Evolutionary conservation across 768 basidiomycete genomes (phyloP).

Genomic region (Lactarius hengduanensis): DNA sequence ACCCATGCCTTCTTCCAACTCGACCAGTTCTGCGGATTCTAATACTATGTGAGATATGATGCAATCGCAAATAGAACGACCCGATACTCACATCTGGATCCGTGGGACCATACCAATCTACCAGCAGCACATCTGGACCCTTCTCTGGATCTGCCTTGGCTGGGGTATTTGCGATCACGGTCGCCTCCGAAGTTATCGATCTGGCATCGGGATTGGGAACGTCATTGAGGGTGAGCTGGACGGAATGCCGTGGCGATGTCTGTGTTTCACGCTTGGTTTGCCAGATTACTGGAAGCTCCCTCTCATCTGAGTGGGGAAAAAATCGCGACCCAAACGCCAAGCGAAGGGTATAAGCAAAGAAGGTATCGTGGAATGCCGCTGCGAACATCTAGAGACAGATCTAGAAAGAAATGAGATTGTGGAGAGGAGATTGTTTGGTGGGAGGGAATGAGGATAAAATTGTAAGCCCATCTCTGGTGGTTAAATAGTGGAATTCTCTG

Average conservation of each 20-base stretch:
- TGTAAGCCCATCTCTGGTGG: neutral
- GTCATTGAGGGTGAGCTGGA: neutral
- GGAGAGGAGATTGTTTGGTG: neutral
- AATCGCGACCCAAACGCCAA: conserved; percentile 30
- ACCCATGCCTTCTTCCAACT: conserved; percentile 34
- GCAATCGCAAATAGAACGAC: neutral
- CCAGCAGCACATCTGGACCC: conserved; percentile 29
- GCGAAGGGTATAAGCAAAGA: conserved; percentile 36
- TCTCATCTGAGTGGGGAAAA: conserved; percentile 30
- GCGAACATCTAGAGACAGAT: neutral
- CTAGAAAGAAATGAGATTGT: too few species aligned
- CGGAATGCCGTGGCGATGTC: conserved; percentile 6
- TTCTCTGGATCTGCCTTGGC: conserved; percentile 14
- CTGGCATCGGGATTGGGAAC: neutral
- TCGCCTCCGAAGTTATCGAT: conserved; percentile 14
- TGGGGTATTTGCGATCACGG: neutral
- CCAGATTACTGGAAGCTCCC: conserved; percentile 22
- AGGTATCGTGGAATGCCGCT: conserved; percentile 33
- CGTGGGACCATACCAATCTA: conserved; percentile 33
- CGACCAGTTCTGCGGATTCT: conserved; percentile 35
- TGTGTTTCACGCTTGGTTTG: conserved; percentile 17
- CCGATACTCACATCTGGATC: conserved; percentile 25
- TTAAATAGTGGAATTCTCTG: conserved; percentile 12
- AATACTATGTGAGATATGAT: neutral
- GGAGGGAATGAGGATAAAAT: neutral